phyloP scores from a whole-genome alignment of 257 asterid genomes.

The Solanum bulbocastanum region DNA sequence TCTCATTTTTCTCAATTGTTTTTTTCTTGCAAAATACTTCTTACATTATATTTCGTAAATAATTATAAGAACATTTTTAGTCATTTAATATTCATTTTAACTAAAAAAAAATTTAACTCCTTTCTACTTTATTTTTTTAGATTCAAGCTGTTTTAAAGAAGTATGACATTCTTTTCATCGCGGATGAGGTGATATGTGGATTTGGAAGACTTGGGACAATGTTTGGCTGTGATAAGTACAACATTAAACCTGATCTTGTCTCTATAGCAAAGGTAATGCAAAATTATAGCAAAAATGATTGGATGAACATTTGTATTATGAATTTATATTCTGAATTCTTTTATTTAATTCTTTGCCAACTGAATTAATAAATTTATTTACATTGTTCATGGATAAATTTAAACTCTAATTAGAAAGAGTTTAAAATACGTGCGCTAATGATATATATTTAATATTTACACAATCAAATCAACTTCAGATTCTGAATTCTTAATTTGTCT shows the following conservation, averaged over 20 bases:
- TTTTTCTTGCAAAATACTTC: background rate
- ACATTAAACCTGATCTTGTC: conserved; percentile 90
- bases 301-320: too few species aligned
- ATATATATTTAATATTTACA: too few species aligned
- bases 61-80: too few species aligned
- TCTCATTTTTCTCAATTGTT: background rate
- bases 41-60: too few species aligned
- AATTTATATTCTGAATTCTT: too few species aligned
- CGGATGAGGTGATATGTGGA: background rate
- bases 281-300: too few species aligned
- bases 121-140: background rate
- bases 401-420: too few species aligned
- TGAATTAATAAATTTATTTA: too few species aligned
- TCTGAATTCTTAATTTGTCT: background rate
- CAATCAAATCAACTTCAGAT: too few species aligned
- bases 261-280: conserved; percentile 57
- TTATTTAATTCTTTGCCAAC: accelerated
- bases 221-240: conserved; percentile 22
- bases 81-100: too few species aligned
- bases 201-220: background rate
- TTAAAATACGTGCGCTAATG: too few species aligned
- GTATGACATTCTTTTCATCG: background rate
- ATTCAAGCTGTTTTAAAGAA: background rate
- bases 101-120: too few species aligned
- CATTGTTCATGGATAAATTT: accelerated